Evolutionary conservation across 2,329 filamentous ascomycete species (phyloP), one percentile per base, ranked within the genome.

Genomic region (Aspergillus neoniger): DNA sequence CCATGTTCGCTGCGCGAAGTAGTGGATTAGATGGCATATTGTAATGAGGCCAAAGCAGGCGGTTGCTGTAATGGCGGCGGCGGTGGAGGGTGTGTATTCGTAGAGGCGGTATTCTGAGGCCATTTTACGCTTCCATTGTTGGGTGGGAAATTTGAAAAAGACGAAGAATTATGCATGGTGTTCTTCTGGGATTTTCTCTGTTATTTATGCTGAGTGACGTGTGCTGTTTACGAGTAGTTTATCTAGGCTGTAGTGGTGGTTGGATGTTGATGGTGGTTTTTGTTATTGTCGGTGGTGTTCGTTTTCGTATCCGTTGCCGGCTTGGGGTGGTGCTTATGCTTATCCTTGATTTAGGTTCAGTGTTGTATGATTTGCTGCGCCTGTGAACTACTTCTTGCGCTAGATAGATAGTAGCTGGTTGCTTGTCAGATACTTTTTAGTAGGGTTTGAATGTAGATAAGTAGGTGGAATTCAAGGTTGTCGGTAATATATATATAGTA

Each of bases 1-100:
- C 51, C 36, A 54, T 38, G 36, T 54, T 25, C 36, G 32, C 51
- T 54, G 51, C 14, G 51, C 36, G 12, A 38, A 23, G 51, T 43
- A 54, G 36, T 54, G 51, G 36, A 54, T 54, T 4, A 28, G 4
- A n/a, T 54, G 51, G 19, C 51, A 39, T 19, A 21, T 54, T 4
- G 51, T 54, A 5, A 54, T 23, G 12, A 54, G 51, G 3, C 36
- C 51, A 12, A 41, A 54, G 51, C 36, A 39, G 51, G 17, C 36
- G 12, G 51, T 54, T 39, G 51, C 51, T 15, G 36, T 15, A 7
- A 43, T 54, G 14, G 51, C 51, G 36, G 51, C 51, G 36, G 14
- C 12, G 51, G 41, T 36, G 15, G 51, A 54, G 10, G 51, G 51
- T 1, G 21, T 21, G 21, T 54, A 54, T 9, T n/a, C 19, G 32